Evolutionary conservation across 1,284 basidiomycete species (phyloP).

Genomic region (Rhodotorula sp.): DNA sequence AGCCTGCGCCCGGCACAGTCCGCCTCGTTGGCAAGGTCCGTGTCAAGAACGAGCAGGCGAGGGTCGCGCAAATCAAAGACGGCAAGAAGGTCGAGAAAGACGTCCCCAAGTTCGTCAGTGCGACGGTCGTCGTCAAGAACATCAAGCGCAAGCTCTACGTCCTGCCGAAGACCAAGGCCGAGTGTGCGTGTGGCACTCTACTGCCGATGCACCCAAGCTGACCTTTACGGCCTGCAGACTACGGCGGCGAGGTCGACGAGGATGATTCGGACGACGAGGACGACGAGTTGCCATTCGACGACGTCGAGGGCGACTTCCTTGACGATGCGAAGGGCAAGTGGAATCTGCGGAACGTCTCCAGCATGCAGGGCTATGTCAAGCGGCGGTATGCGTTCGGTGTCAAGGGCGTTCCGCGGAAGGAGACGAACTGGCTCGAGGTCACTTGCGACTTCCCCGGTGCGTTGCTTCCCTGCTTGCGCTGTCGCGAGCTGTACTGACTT

Average conservation of each 20-base stretch:
- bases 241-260: conserved; percentile 58
- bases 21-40: conserved; percentile 86
- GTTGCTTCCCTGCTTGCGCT: conserved; percentile 52
- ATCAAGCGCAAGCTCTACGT: conserved; percentile 91
- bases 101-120: conserved; percentile 69
- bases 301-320: conserved; percentile 85
- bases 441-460: conserved; percentile 54
- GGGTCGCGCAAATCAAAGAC: conserved; percentile 41
- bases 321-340: conserved; percentile 74
- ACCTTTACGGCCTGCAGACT: conserved; percentile 40
- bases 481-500: not conserved
- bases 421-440: conserved; percentile 88
- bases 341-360: conserved; percentile 55
- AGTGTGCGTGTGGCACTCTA: conserved; percentile 52
- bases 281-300: conserved; percentile 52
- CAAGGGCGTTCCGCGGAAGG: conserved; percentile 73
- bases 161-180: conserved; percentile 69
- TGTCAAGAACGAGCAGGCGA: conserved; percentile 61
- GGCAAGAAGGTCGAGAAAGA: conserved; percentile 37
- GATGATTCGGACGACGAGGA: conserved; percentile 59
- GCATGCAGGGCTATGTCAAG: conserved; percentile 68
- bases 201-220: too few species aligned
- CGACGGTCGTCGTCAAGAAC: conserved; percentile 79
- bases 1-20: conserved; percentile 65
- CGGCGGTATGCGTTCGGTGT: conserved; percentile 93